Base-by-base conservation (phyloP, 495 filamentous ascomycete genomes). In the Xylaria telfairii region DNA sequence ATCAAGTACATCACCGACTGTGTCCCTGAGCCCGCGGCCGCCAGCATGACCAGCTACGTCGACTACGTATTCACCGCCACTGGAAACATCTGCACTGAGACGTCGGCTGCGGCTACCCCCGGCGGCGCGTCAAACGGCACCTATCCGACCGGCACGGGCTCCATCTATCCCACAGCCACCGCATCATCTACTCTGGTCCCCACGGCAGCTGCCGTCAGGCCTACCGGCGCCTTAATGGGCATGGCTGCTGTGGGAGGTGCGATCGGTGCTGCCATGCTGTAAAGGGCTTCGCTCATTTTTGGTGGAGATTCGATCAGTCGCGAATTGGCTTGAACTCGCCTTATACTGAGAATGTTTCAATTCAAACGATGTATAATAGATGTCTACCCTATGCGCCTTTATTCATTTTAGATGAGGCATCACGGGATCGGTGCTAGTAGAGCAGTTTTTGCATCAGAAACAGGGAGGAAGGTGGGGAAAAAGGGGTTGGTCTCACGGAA, bases 1-100 rank as follows among this genome's bases (percentile, higher is more conserved):
- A 32, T 63, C n/a, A 41, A 21, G 19, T 63, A 63, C 41, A 30
- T 63, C 41, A 63, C 60, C 12, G 39, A 63, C 60, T 63, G 60
- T 9, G n/a, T 17, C 39, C 60, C 60, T 5, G 60, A 13, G 12
- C 34, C 21, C 24, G 24, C 24, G 21, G 60, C 37, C 34, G 37
- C 60, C 10, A 28, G 21, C 37, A 13, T 28, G n/a, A 47, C 41
- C 13, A 63, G 39, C 60, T 63, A 63, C 60, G 19, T 63, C 41
- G 13, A 63, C 24, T 32, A 26, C 26, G 41, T 63, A 4, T 63
- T 44, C 60, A 28, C 37, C 12, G 37, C 37, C 39, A 63, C 60
- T 3, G 41, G 39, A 1, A 46, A 63, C 60, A 44, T 44, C 60
- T 63, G 60, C 60, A 24, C 34, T 3, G 60, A 63, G 19, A 26